These are phyloP conservation scores for Graphilbum sp. DNA, from an alignment of 2,329 filamentous ascomycete genomes.

Conservation along the genomic window DNA sequence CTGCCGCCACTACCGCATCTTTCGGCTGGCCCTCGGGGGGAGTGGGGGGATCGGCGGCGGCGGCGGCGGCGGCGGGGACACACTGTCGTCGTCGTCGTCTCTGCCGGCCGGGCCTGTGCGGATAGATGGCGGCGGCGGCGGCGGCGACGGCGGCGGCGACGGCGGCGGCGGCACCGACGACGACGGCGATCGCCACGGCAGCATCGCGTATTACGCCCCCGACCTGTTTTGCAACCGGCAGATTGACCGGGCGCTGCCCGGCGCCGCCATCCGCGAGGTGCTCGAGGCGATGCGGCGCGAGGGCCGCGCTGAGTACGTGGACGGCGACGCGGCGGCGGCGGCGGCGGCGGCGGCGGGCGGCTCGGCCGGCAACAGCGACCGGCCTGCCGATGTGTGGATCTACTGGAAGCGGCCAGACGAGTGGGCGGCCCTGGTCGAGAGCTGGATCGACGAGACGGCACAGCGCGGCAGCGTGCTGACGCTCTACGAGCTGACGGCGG, in stretches of 20 bases:
- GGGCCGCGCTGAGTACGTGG: slow-evolving; percentile 50
- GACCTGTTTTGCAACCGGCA: slow-evolving; percentile 40
- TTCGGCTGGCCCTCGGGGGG: slow-evolving; percentile 49
- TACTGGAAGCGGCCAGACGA: slow-evolving; percentile 82
- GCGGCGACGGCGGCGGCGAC: slow-evolving; percentile 12
- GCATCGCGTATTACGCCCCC: slow-evolving; percentile 7
- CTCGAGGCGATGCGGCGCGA: slow-evolving; percentile 42
- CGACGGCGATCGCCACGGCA: slow-evolving; percentile 1
- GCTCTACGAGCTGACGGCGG: slow-evolving; percentile 77
- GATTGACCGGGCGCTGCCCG: slow-evolving; percentile 33
- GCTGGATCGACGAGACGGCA: slow-evolving; percentile 73
- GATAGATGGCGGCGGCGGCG: slow-evolving; percentile 27
- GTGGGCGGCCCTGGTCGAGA: slow-evolving; percentile 67
- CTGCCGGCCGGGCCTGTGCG: not conserved
- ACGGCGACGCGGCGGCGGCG: slow-evolving; percentile 12
- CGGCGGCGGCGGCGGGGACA: slow-evolving; percentile 14
- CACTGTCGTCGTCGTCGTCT: too few relatives aligned
- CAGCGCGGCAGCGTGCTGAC: slow-evolving; percentile 84
- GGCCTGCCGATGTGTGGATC: slow-evolving; percentile 43
- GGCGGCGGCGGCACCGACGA: not conserved
- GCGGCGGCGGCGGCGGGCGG: slow-evolving; percentile 9
- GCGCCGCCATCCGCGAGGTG: slow-evolving; percentile 38
- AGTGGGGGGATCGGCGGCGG: slow-evolving; percentile 34
- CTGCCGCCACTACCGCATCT: slow-evolving; percentile 63
- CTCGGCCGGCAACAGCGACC: slow-evolving; percentile 13